phyloP scores from a whole-genome alignment of 2,329 filamentous ascomycete genomes.

The Xylariaceae sp. region DNA sequence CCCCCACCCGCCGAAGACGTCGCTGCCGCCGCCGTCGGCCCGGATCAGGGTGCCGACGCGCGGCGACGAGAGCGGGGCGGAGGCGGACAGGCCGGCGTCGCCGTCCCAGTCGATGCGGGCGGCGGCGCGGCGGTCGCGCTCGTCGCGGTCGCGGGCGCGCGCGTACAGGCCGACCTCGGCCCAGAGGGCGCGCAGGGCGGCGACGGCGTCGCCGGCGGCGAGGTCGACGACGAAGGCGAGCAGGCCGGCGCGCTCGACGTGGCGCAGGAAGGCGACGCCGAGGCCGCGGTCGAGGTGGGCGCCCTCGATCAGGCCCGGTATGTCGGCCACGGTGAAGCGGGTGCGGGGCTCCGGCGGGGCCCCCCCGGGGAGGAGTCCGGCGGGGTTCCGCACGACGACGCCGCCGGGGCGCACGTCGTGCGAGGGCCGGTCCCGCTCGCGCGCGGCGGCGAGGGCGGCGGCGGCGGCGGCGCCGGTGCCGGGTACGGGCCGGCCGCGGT shows the following conservation, averaged over 20 bases:
- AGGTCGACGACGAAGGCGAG: slow-evolving; percentile 93
- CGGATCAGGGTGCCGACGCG: too few relatives aligned
- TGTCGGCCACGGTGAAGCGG: slow-evolving; percentile 89
- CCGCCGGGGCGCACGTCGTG: slow-evolving; percentile 22
- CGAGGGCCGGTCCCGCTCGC: slow-evolving; percentile 19
- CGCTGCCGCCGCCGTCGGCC: too few relatives aligned
- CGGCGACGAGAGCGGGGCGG: too few relatives aligned
- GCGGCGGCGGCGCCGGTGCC: slow-evolving; percentile 19
- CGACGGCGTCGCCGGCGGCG: slow-evolving; percentile 67
- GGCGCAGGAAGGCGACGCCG: slow-evolving; percentile 83
- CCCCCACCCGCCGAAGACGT: neutral
- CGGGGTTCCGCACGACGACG: slow-evolving; percentile 18
- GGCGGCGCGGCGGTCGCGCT: slow-evolving; percentile 56
- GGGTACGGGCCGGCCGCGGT: slow-evolving; percentile 63
- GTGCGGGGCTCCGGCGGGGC: slow-evolving; percentile 50
- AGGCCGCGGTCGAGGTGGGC: slow-evolving; percentile 89
- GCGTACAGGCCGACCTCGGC: slow-evolving; percentile 83
- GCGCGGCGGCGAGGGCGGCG: slow-evolving; percentile 33
- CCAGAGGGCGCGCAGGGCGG: slow-evolving; percentile 77
- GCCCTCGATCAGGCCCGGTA: slow-evolving; percentile 86
- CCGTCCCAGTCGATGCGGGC: slow-evolving; percentile 51
- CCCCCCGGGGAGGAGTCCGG: slow-evolving; percentile 14
- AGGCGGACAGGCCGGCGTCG: slow-evolving; percentile 31
- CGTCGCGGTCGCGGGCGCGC: slow-evolving; percentile 66
- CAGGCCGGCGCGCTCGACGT: slow-evolving; percentile 88